phyloP scores from a whole-genome alignment of 768 basidiomycete species.

The Multifurca ochricompacta region DNA sequence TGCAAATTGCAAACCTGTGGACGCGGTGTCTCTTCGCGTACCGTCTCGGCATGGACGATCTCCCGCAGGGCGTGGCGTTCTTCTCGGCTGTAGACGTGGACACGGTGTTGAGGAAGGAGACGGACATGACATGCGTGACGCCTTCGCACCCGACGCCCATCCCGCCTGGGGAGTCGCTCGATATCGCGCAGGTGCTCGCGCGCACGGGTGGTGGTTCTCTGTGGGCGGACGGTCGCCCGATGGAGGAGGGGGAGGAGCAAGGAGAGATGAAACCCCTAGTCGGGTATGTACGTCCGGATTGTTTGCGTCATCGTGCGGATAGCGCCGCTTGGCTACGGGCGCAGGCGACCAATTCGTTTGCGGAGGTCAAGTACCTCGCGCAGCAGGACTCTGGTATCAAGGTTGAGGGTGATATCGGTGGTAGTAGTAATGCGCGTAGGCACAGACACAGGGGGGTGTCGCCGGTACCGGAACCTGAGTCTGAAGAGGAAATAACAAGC shows the following conservation, averaged over 20 bases:
- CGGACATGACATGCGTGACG: slow-evolving; percentile 91
- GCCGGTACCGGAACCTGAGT: background rate
- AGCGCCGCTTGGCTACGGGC: slow-evolving; percentile 65
- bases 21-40: slow-evolving; percentile 86
- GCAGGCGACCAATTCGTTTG: slow-evolving; percentile 65
- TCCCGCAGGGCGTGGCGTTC: slow-evolving; percentile 93
- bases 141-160: slow-evolving; percentile 83
- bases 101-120: slow-evolving; percentile 85
- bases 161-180: slow-evolving; percentile 79
- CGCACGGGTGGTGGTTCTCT: slow-evolving; percentile 68
- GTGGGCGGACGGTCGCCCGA: slow-evolving; percentile 48
- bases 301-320: slow-evolving; percentile 55
- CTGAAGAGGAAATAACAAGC: background rate
- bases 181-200: slow-evolving; percentile 55
- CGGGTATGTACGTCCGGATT: slow-evolving; percentile 51
- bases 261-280: slow-evolving; percentile 27
- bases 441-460: background rate
- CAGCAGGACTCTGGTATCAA: slow-evolving; percentile 41
- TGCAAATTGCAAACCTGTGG: slow-evolving; percentile 96
- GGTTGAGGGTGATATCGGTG: slow-evolving; percentile 28
- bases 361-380: slow-evolving; percentile 63
- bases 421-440: slow-evolving; percentile 24
- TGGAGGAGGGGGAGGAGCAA: slow-evolving; percentile 32
- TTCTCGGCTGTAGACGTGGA: slow-evolving; percentile 97
- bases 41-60: slow-evolving; percentile 90